Base-by-base conservation (phyloP, 805 yeast species). In the Candida andamanensis region DNA sequence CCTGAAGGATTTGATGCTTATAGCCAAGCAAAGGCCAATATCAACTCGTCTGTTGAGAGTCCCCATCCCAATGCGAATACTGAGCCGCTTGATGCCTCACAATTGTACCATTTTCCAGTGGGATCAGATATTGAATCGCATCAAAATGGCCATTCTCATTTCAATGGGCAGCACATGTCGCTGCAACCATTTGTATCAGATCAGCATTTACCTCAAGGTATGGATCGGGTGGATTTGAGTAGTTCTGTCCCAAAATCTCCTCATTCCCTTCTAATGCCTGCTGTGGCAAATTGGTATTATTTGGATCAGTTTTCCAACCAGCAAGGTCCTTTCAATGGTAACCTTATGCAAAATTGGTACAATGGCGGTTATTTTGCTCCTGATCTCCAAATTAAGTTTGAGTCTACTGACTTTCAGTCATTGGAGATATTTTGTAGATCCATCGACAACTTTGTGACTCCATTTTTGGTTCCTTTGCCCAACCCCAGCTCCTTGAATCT, bases 291-390 rank as follows among this genome's bases (percentile, higher is more conserved):
- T 29, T 85, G 95, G 95, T 59, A 60, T 36, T 85, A 85, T 52
- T 58, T 79, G 33, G 95, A 85, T 52, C 77, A 85, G 0, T 54
- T 67, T 24, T 85, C 83, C 4, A 67, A 58, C 30, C 78, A 76
- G 40, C 95, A 85, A 51, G 95, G 95, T 15, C 95, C 95, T 3
- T 85, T 85, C 56, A 64, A 66, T 28, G 86, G 89, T 2, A 52
- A 57, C 16, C 58, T 71, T 56, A 85, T 85, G 95, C 89, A 83
- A 42, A 75, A 64, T 31, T 85, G 95, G 95, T 75, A 71, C 36
- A 49, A 70, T 6, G 70, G 69, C 26, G 75, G 77, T 2, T 83
- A 80, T 56, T 63, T 85, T 43, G 60, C 60, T 24, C 64, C 62
- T 8, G 75, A 69, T 36, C 60, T 85, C 40, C 58, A 59, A 24